Evolutionary conservation across 2,329 filamentous ascomycete genomes (phyloP).

Genomic region (Emericellopsis atlantica): DNA sequence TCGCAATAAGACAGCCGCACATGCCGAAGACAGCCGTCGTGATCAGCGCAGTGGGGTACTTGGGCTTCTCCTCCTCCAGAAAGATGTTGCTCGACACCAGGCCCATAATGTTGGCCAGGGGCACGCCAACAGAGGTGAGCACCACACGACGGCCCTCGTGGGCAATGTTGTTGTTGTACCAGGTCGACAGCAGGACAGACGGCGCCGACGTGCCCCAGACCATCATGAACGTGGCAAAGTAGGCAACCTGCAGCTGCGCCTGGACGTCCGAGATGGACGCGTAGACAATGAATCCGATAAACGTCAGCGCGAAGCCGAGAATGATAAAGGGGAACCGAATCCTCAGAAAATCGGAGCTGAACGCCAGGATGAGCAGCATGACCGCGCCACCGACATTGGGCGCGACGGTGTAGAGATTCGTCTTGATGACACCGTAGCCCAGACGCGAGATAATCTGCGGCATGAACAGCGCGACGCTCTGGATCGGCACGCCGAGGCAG

Average conservation of each 20-base stretch:
- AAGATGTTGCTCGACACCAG: conserved; percentile 60
- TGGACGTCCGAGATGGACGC: conserved; percentile 54
- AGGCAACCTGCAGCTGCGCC: conserved; percentile 50
- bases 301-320: conserved; percentile 60
- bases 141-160: conserved; percentile 59
- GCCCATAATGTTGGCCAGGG: conserved; percentile 45
- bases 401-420: conserved; percentile 72
- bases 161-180: conserved; percentile 75
- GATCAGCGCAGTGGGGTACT: conserved; percentile 52
- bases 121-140: conserved; percentile 60
- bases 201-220: conserved; percentile 68
- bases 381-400: conserved; percentile 65
- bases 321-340: conserved; percentile 64
- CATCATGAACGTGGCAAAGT: conserved; percentile 74
- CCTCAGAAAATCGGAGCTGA: conserved; percentile 53
- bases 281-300: conserved; percentile 69
- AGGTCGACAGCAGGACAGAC: conserved; percentile 51
- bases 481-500: conserved; percentile 46
- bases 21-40: conserved; percentile 55
- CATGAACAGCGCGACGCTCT: conserved; percentile 40
- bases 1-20: conserved; percentile 40
- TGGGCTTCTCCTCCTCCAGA: conserved; percentile 47
- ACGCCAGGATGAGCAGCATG: conserved; percentile 61
- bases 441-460: conserved; percentile 41
- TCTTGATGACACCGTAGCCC: conserved; percentile 38